Evolutionary conservation across 345 rosid species (phyloP), one percentile per base, ranked within the genome.

Genomic region (Lumnitzera racemosa): DNA sequence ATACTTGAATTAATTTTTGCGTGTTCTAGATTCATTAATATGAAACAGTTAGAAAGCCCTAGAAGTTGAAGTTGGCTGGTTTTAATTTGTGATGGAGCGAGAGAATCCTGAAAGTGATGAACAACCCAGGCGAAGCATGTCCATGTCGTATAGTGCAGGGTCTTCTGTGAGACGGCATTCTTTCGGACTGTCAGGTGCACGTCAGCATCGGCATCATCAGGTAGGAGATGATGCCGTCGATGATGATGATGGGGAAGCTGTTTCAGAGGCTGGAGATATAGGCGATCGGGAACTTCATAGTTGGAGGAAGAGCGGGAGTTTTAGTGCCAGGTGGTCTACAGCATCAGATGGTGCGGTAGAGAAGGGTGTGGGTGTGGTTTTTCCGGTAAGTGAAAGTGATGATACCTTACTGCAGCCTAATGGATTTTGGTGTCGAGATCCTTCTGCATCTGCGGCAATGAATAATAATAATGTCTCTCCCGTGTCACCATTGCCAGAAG

Each of bases 181-280:
- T 36, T 36, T 36, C 43, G 4, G 43, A 9, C 43, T 36, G 43
- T 36, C 43, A 36, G 11, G 43, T 36, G 43, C 43, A 3, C 9
- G 43, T 36, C 10, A 1, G 7, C 43, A 36, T 9, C 43, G 1
- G 43, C 43, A 36, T 6, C 7, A 29, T 36, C 43, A 36, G 43
- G 10, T 36, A 5, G 43, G 4, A 5, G 43, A 36, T 36, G 43
- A 6, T 9, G 7, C 10, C 0, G 9, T 0, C 43, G 11, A 4
- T 36, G 11, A 5, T 4, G 7, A 36, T 36, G 7, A 9, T 36
- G 10, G 1, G 0, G 43, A 36, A 36, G 9, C 43, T 62, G 98
- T 80, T 69, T 88, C 98, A 12, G 90, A 88, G 81, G 96, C 91
- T 2, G 98, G 95, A 36, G 98, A 91, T 76, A 80, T 79, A 52